These are phyloP conservation scores for Hyaloscypha variabilis DNA, from an alignment of 495 filamentous ascomycete species.

Conservation along the genomic window DNA sequence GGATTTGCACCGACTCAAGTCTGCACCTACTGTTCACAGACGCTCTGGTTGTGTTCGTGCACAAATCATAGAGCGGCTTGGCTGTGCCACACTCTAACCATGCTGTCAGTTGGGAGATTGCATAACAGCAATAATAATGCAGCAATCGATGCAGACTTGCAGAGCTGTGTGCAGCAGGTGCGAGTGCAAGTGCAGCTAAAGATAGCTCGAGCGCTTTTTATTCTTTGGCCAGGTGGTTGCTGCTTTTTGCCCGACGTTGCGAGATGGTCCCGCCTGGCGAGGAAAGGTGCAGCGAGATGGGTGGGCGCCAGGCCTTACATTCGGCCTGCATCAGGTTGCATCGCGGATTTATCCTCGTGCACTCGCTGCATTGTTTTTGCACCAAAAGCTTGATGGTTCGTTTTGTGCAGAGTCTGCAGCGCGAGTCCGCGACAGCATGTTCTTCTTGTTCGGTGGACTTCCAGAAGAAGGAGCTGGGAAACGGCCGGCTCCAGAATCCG, in stretches of 20 bases:
- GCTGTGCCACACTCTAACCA: conserved; percentile 9
- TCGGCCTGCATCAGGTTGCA: neutral
- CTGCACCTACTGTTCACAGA: conserved; percentile 5
- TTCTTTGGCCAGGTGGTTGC: conserved; percentile 12
- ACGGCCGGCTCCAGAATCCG: neutral
- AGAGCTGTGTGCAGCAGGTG: conserved; percentile 15
- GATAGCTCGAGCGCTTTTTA: conserved; percentile 19
- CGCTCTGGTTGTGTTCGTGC: conserved; percentile 5
- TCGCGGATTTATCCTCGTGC: conserved; percentile 10
- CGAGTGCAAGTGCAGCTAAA: conserved; percentile 17
- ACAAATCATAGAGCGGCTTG: neutral
- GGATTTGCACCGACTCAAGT: neutral
- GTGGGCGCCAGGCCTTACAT: no score
- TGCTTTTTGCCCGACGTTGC: conserved; percentile 9
- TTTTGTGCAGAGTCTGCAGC: neutral
- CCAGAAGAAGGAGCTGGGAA: conserved; percentile 15
- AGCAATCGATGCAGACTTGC: conserved; percentile 4
- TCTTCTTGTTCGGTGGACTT: conserved; percentile 18
- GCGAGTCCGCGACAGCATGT: neutral
- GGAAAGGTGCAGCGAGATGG: no score
- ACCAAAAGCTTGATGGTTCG: conserved; percentile 5
- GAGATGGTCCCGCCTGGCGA: neutral
- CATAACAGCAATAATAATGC: conserved; percentile 12
- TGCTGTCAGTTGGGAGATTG: conserved; percentile 3
- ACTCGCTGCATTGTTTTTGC: neutral